These are phyloP conservation scores for Gamarada debralockiae DNA, from an alignment of 495 filamentous ascomycete species.

Conservation along the genomic window DNA sequence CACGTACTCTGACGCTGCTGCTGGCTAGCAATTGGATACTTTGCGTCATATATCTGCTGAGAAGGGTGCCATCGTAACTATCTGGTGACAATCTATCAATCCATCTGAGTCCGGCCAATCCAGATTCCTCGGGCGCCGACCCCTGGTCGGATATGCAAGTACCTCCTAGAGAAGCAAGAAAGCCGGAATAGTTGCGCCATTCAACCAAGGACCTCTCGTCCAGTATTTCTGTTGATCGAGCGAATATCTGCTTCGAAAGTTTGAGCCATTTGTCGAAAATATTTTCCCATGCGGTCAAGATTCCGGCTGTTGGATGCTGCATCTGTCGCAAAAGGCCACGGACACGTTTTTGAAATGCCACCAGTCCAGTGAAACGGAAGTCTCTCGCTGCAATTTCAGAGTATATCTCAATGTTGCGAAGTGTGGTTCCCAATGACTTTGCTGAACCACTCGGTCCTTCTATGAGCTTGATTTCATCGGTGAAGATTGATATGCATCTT, in stretches of 20 bases:
- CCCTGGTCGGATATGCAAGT: constrained; percentile 57
- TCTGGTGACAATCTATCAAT: constrained; percentile 54
- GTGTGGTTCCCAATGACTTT: constrained; percentile 45
- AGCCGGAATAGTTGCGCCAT: constrained; percentile 64
- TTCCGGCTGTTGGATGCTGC: constrained; percentile 54
- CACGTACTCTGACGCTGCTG: constrained; percentile 55
- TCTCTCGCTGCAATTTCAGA: constrained; percentile 56
- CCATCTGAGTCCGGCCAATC: constrained; percentile 54
- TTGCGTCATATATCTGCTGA: constrained; percentile 55
- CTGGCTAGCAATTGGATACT: constrained; percentile 60
- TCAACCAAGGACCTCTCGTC: constrained; percentile 53
- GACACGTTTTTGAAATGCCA: constrained; percentile 62
- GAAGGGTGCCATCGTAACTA: constrained; percentile 50
- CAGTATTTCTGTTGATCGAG: constrained; percentile 37
- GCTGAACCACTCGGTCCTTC: constrained; percentile 41
- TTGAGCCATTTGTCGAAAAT: constrained; percentile 59
- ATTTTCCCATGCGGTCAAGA: constrained; percentile 59
- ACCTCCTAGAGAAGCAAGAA: constrained; percentile 62
- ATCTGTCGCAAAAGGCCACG: constrained; percentile 53
- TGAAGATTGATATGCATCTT: constrained; percentile 55
- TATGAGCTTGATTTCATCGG: constrained; percentile 55
- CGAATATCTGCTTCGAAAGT: constrained; percentile 55
- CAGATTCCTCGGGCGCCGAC: constrained; percentile 48
- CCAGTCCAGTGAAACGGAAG: constrained; percentile 60
- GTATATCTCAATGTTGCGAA: constrained; percentile 58